A percentile compares a stretch with the other conserved stretches of the same genome.
phyloP scores from a whole-genome alignment of 768 basidiomycete genomes.

The Leucocoprinus birnbaumii region DNA sequence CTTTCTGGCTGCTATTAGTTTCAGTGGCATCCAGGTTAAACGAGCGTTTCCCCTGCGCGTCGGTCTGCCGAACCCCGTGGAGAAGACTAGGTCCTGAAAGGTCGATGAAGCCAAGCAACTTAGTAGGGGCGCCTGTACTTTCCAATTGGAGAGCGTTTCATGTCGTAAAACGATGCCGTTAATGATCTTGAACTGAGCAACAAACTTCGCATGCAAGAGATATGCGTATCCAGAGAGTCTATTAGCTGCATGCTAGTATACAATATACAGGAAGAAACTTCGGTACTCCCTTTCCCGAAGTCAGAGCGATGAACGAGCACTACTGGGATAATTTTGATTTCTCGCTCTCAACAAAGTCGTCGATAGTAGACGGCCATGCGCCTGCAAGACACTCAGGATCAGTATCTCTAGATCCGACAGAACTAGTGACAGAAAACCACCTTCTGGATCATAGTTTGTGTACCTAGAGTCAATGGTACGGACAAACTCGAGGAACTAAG shows the following conservation, averaged over 20 bases:
- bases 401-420: conserved; percentile 11
- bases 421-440: conserved; percentile 32
- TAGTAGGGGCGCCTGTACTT: too few relatives aligned
- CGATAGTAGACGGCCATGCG: conserved; percentile 86
- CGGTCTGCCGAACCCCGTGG: not conserved
- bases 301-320: too few relatives aligned
- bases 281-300: not conserved
- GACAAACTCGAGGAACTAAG: conserved; percentile 77
- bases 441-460: conserved; percentile 71
- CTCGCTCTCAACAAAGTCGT: conserved; percentile 75
- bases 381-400: conserved; percentile 34
- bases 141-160: too few relatives aligned
- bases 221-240: not conserved
- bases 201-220: not conserved
- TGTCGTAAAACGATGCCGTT: not conserved
- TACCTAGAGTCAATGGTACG: conserved; percentile 73
- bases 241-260: conserved; percentile 6
- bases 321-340: conserved; percentile 2
- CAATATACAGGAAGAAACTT: conserved; percentile 1
- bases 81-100: not conserved
- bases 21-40: not conserved
- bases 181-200: not conserved
- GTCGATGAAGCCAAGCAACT: not conserved
- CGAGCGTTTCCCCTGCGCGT: not conserved
- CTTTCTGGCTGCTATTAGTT: not conserved